Conservation (phyloP, 2,329 filamentous ascomycete species). For the Zalaria obscura region DNA sequence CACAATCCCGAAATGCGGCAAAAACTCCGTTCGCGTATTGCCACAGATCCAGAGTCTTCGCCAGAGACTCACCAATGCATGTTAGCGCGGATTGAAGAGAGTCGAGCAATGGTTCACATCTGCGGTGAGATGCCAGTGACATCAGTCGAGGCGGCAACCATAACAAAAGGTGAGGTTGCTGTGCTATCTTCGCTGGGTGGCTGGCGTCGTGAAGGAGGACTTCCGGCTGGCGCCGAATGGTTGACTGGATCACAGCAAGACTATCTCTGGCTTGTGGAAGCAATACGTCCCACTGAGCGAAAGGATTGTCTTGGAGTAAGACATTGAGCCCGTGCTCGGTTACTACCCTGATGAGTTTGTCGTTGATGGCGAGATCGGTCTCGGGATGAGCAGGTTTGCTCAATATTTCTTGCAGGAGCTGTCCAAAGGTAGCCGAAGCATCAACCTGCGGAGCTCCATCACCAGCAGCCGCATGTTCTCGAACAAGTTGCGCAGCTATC, state of each 20-base stretch:
- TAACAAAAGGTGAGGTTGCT: slow-evolving; percentile 33
- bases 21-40: slow-evolving; percentile 18
- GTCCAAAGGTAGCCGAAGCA: slow-evolving; percentile 50
- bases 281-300: slow-evolving; percentile 42
- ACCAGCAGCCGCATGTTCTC: slow-evolving; percentile 49
- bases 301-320: slow-evolving; percentile 53
- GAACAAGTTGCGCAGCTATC: slow-evolving; percentile 74
- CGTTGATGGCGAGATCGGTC: slow-evolving; percentile 61
- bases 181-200: not conserved
- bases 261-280: slow-evolving; percentile 53
- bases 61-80: slow-evolving; percentile 21
- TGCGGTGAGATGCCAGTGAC: slow-evolving; percentile 28
- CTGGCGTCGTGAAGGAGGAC: slow-evolving; percentile 38
- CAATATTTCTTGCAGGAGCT: slow-evolving; percentile 53
- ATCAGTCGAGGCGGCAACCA: slow-evolving; percentile 41
- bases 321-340: slow-evolving; percentile 63
- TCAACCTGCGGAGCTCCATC: slow-evolving; percentile 1
- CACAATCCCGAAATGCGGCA: slow-evolving; percentile 24
- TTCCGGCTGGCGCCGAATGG: slow-evolving; percentile 59
- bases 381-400: slow-evolving; percentile 35
- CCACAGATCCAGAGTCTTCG: slow-evolving; percentile 20
- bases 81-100: slow-evolving; percentile 21
- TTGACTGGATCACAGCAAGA: slow-evolving; percentile 61
- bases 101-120: slow-evolving; percentile 25
- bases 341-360: slow-evolving; percentile 75